These are phyloP conservation scores for Phanerodontia chrysosporium DNA, from an alignment of 768 basidiomycete genomes.

Conservation along the genomic window DNA sequence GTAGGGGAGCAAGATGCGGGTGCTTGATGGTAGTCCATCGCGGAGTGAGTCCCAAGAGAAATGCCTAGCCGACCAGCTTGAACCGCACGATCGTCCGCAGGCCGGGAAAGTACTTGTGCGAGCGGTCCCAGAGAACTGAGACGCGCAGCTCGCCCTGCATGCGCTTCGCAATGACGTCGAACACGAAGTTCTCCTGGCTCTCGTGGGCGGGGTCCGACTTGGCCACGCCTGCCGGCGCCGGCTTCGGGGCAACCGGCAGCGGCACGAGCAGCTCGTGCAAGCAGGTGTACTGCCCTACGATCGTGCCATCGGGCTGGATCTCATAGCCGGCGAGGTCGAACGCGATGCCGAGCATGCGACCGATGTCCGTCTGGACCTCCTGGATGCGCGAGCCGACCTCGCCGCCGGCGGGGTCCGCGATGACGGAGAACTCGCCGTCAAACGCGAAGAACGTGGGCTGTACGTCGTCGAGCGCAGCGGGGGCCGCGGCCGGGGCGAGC, in stretches of 20 bases:
- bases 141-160: slow-evolving; percentile 58
- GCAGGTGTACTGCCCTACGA: slow-evolving; percentile 38
- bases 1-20: not conserved
- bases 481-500: not conserved
- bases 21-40: no score
- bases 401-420: slow-evolving; percentile 35
- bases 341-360: slow-evolving; percentile 29
- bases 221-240: not conserved
- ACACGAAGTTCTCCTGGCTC: not conserved
- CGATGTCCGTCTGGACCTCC: slow-evolving; percentile 16
- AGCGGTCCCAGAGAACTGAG: slow-evolving; percentile 46
- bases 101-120: slow-evolving; percentile 51
- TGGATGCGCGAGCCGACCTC: slow-evolving; percentile 18
- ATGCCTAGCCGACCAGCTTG: slow-evolving; percentile 42
- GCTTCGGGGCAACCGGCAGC: not conserved
- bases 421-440: slow-evolving; percentile 47
- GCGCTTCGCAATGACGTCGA: slow-evolving; percentile 21
- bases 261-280: slow-evolving; percentile 6
- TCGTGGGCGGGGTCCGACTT: not conserved
- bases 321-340: slow-evolving; percentile 25
- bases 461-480: not conserved
- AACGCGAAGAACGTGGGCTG: slow-evolving; percentile 35
- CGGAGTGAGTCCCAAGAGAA: no score
- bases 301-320: slow-evolving; percentile 18
- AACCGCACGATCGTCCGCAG: slow-evolving; percentile 51